Base-by-base conservation (phyloP, 441 rosid species). In the Geranium incanum region DNA sequence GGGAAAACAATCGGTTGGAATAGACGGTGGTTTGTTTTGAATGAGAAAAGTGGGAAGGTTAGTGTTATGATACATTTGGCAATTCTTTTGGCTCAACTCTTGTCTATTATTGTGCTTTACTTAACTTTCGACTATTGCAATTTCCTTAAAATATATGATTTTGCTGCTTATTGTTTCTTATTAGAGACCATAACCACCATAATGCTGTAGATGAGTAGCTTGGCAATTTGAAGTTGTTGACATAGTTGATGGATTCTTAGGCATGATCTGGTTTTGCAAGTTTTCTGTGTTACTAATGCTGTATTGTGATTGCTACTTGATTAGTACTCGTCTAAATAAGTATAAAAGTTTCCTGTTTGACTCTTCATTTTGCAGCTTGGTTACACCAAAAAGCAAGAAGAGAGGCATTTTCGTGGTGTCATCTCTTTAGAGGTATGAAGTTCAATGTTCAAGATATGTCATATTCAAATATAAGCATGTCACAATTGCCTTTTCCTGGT, bases 1-100 rank as follows among this genome's bases (percentile, higher is more conserved):
- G 95, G 82, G 73, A 95, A 92, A 85, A 84, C 92, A 71, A 89
- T 84, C 79, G 97, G 92, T 48, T 95, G 99, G 99, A 89, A 96
- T 76, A 84, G 81, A 80, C 88, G 94, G 68, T 95, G 99, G 99
- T 95, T 95, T 87, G 99, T 95, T 57, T 79, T 95, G 77, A 95
- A 92, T 84, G 97, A 90, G 83, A 95, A 90, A 85, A 90, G 81
- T 67, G 97, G 97, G 81, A 95, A 95, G 97, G 99, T 89, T 77
- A 79, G 89, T 72, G 36, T 23, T 68, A 19, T 43, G 28, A 8
- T 66, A 21, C 21, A 71, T 67, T 41, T 65, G 59, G 39, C 67
- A 18, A 18, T 28, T 28, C 33, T 15, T 21, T 33, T 63, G 67
- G 37, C 33, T 28, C 33, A 28, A 28, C 33, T 28, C 33, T 13